These are phyloP conservation scores for Fusarium armeniacum DNA, from an alignment of 2,329 filamentous ascomycete genomes.

Conservation along the genomic window DNA sequence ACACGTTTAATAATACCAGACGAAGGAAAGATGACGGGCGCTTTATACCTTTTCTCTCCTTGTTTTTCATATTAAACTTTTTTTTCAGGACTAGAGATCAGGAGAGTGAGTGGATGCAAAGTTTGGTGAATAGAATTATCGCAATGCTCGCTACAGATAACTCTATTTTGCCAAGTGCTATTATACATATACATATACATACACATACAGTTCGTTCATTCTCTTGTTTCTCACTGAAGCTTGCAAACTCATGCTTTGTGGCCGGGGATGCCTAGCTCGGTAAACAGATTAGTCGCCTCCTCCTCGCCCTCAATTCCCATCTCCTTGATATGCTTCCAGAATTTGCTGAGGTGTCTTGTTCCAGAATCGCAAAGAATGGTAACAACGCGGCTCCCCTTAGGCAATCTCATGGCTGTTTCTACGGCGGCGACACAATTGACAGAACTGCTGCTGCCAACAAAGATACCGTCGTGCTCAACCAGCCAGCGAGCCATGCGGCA, in stretches of 20 bases:
- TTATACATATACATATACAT: slow-evolving; percentile 15
- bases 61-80: slow-evolving; percentile 31
- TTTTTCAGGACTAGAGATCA: slow-evolving; percentile 14
- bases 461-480: slow-evolving; percentile 95
- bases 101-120: slow-evolving; percentile 11
- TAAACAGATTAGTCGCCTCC: slow-evolving; percentile 63
- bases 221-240: background rate
- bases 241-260: slow-evolving; percentile 8
- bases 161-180: slow-evolving; percentile 9
- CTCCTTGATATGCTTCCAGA: slow-evolving; percentile 81
- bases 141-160: slow-evolving; percentile 1
- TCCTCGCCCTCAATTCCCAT: slow-evolving; percentile 70
- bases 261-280: slow-evolving; percentile 62
- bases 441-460: slow-evolving; percentile 93
- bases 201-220: slow-evolving; percentile 21
- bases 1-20: slow-evolving; percentile 41
- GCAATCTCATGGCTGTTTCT: slow-evolving; percentile 73
- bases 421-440: slow-evolving; percentile 93
- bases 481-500: slow-evolving; percentile 95
- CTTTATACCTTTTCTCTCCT: slow-evolving; percentile 45
- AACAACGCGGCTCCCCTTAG: slow-evolving; percentile 75
- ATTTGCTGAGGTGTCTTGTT: slow-evolving; percentile 85
- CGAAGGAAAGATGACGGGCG: slow-evolving; percentile 44
- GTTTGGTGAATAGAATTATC: slow-evolving; percentile 17
- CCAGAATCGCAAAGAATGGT: slow-evolving; percentile 89